Base-by-base conservation (phyloP, 345 rosid genomes). In the Syzygium grande region DNA sequence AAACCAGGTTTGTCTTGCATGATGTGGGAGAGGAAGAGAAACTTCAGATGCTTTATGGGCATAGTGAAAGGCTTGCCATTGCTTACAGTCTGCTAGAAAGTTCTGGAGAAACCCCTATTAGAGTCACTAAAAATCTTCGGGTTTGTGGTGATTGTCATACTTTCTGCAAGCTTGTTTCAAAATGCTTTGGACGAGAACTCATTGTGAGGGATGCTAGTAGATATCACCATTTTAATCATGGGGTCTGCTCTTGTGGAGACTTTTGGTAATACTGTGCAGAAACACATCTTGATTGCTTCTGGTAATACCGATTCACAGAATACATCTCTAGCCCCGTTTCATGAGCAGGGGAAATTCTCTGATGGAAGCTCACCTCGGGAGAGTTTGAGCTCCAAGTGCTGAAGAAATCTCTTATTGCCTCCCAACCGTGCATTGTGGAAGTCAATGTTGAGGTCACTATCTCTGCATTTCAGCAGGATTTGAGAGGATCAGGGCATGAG, bases 61-160 rank as follows among this genome's bases (percentile, higher is more conserved):
- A 96, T 88, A 94, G 98, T 87, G 98, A 97, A 91, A 94, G 98
- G 91, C 92, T 96, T 87, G 97, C 98, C 83, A 93, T 94, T 90
- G 93, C 98, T 38, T 94, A 92, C 90, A 95, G 94, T 80, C 86
- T 96, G 87, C 92, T 97, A 84, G 88, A 90, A 88, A 92, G 92
- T 85, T 88, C 91, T 49, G 92, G 89, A 77, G 87, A 87, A 84
- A 89, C 89, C 86, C 86, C 93, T 61, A 91, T 97, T n/a, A 89
- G 96, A 90, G 89, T 97, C 86, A 91, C 94, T 29, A 97, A 96
- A 89, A 96, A 96, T 90, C 93, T 97, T 85, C 93, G 98, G 87
- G 89, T 96, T 52, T 97, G 98, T 89, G 94, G 92, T 30, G 98
- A 95, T 93, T 97, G 97, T 88, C 99, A 96, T 91, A 91, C 86